Conservation (phyloP, 768 basidiomycete species). For the Pisolithus albus region DNA sequence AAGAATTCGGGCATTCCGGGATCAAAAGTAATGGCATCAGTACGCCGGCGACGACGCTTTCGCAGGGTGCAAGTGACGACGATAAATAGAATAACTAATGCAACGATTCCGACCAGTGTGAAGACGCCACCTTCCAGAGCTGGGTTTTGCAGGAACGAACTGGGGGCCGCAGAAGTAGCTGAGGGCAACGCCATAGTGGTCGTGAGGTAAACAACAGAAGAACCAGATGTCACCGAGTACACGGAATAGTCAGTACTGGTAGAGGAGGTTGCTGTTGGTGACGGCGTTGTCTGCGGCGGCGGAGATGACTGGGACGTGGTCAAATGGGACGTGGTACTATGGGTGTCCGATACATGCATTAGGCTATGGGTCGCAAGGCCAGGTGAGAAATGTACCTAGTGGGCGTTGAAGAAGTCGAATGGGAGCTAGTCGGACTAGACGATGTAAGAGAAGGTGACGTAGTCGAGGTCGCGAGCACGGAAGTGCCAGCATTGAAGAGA, state of each 20-base stretch:
- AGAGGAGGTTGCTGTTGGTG: constrained; percentile 10
- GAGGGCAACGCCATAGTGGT: constrained; percentile 24
- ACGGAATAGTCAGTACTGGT: constrained; percentile 17
- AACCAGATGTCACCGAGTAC: constrained; percentile 19
- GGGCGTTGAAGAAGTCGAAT: not conserved
- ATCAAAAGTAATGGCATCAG: constrained; percentile 50
- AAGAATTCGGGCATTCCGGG: constrained; percentile 24
- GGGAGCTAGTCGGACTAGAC: constrained; percentile 19
- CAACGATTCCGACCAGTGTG: constrained; percentile 41
- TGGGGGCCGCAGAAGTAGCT: constrained; percentile 13
- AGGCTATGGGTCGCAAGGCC: not conserved
- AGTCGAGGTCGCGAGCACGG: constrained; percentile 11
- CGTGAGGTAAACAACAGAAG: constrained; percentile 25
- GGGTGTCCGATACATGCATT: constrained; percentile 11
- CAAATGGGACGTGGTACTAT: constrained; percentile 9
- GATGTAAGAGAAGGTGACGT: constrained; percentile 12
- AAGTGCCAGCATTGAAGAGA: constrained; percentile 8
- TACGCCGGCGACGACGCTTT: constrained; percentile 36
- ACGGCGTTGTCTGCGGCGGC: not conserved
- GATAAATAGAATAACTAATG: constrained; percentile 39
- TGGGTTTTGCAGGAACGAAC: constrained; percentile 57
- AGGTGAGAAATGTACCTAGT: constrained; percentile 15
- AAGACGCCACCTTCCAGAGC: constrained; percentile 57
- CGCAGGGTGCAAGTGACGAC: constrained; percentile 44
- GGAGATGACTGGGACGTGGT: constrained; percentile 12